Percentiles rank a stretch among this genome's conserved stretches.
Evolutionary conservation across 352 stramenopile species (phyloP).

Genomic region (Blastocystis sp.): DNA sequence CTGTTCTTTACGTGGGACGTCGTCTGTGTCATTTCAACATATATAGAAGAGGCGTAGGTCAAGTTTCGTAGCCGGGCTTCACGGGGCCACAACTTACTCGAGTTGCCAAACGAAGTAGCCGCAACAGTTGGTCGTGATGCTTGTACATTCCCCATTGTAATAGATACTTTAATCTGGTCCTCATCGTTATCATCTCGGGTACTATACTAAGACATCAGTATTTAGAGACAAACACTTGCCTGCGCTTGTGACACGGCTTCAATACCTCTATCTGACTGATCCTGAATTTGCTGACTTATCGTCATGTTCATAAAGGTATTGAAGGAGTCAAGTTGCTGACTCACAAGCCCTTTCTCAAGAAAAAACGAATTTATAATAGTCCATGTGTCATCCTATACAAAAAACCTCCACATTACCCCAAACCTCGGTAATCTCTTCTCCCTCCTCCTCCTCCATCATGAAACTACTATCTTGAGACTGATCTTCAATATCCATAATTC

Average conservation of each 20-base stretch:
- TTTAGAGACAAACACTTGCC: not conserved
- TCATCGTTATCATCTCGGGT: conserved; percentile 74
- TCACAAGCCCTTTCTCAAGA: conserved; percentile 97
- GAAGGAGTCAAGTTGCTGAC: conserved; percentile 99
- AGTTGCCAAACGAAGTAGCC: conserved; percentile 91
- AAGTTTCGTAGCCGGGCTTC: conserved; percentile 95
- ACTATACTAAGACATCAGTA: conserved; percentile 4
- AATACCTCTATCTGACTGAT: conserved; percentile 49
- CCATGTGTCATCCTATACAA: conserved; percentile 91
- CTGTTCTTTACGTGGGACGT: conserved; percentile 70
- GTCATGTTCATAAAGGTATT: conserved; percentile 99
- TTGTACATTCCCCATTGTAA: conserved; percentile 72
- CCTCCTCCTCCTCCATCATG: conserved; percentile 47
- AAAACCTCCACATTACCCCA: not conserved
- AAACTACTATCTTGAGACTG: not conserved
- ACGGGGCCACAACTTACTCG: conserved; percentile 97
- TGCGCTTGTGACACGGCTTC: conserved; percentile 33
- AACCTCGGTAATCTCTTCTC: conserved; percentile 55
- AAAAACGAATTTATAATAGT: conserved; percentile 97
- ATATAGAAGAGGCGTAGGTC: conserved; percentile 95
- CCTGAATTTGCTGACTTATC: conserved; percentile 70
- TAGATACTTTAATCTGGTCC: conserved; percentile 74
- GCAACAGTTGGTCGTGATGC: conserved; percentile 73
- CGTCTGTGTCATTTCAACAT: conserved; percentile 93
- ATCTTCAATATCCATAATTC: conserved; percentile 51